phyloP scores from a whole-genome alignment of 1,284 basidiomycete genomes.

The Pseudozyma sp. region DNA sequence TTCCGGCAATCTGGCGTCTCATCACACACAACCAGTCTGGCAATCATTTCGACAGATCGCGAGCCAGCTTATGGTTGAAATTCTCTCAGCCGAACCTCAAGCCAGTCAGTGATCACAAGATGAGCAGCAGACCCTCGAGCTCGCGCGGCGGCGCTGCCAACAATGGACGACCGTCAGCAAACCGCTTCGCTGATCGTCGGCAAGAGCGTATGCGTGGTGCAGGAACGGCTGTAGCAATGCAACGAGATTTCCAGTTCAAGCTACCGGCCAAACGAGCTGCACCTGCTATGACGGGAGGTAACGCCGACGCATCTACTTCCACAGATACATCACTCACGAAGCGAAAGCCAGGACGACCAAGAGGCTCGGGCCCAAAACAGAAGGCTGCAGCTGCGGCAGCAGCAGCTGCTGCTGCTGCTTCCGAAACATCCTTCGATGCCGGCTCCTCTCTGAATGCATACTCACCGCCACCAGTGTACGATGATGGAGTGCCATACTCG shows the following conservation, averaged over 20 bases:
- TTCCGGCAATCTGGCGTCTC: too few relatives aligned
- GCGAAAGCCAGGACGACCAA: conserved; percentile 24
- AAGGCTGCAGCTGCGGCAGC: conserved; percentile 20
- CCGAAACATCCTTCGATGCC: conserved; percentile 13
- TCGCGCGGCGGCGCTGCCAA: conserved; percentile 20
- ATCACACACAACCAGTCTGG: too few relatives aligned
- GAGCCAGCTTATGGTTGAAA: too few relatives aligned
- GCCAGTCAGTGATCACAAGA: background rate
- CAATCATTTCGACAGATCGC: too few relatives aligned
- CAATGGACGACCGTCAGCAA: conserved; percentile 24
- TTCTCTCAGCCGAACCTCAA: too few relatives aligned
- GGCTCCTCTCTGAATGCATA: conserved; percentile 1
- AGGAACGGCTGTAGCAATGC: conserved; percentile 45
- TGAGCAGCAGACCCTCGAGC: conserved; percentile 25
- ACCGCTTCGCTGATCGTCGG: conserved; percentile 46
- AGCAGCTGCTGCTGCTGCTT: conserved; percentile 12
- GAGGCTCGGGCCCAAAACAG: conserved; percentile 24
- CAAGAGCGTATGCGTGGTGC: conserved; percentile 55
- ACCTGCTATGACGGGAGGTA: conserved; percentile 4
- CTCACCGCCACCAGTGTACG: conserved; percentile 8
- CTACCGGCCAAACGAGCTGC: conserved; percentile 24
- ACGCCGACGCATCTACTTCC: conserved; percentile 18
- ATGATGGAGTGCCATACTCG: conserved; percentile 8
- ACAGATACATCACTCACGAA: conserved; percentile 8
- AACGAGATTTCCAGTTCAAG: conserved; percentile 50